phyloP scores from a whole-genome alignment of 331 rosid genomes.

The Malus hybrid region DNA sequence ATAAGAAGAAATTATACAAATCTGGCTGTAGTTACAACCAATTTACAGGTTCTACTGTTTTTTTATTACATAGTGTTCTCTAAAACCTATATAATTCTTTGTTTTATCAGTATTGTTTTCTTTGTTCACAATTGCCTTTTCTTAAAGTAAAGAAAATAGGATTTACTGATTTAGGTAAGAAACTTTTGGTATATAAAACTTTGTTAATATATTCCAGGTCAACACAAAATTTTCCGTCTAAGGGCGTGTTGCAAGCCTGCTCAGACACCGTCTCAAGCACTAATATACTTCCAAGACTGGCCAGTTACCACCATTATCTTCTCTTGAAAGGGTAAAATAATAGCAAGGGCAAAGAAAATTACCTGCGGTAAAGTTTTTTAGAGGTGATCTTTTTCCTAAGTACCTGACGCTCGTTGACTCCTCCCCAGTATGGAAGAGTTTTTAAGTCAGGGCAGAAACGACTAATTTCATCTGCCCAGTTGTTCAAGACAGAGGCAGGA shows the following conservation, averaged over 20 bases:
- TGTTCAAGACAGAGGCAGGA: conserved; percentile 94
- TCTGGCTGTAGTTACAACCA: neutral
- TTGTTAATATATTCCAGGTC: neutral
- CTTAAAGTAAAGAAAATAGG: neutral
- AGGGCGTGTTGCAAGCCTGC: neutral
- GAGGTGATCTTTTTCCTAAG: conserved; percentile 89
- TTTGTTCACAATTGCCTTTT: neutral
- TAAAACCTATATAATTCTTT: neutral
- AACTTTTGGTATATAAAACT: neutral
- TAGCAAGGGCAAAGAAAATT: conserved; percentile 10
- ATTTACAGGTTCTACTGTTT: neutral
- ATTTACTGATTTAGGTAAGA: neutral
- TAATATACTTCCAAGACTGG: neutral
- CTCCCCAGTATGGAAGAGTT: conserved; percentile 98
- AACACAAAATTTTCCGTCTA: neutral
- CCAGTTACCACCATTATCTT: neutral
- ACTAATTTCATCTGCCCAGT: conserved; percentile 97
- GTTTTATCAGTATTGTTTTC: neutral
- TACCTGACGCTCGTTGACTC: conserved; percentile 69
- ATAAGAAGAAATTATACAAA: neutral
- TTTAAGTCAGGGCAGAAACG: conserved; percentile 93
- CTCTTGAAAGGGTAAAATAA: neutral
- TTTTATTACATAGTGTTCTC: neutral
- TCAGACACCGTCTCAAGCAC: neutral
- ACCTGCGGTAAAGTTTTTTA: conserved; percentile 92